A percentile compares a stretch with the other conserved stretches of the same genome.
Evolutionary conservation across 176 grass and related monocot genomes (phyloP).

Genomic region (Eremochloa ophiuroides): DNA sequence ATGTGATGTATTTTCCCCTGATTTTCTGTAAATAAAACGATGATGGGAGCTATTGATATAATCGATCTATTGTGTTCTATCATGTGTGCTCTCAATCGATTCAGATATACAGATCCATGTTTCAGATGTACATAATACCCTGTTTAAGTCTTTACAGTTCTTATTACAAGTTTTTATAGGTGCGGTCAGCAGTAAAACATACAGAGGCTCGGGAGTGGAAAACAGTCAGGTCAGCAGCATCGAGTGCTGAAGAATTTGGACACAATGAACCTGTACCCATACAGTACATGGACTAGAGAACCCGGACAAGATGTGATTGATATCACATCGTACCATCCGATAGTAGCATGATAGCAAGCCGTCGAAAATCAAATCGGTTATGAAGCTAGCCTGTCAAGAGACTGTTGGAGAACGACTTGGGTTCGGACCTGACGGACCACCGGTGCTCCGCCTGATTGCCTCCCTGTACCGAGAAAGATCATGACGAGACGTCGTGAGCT

Average conservation of each 20-base stretch:
- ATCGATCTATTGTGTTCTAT: conserved; percentile 1
- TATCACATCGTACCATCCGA: not conserved
- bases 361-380: conserved; percentile 5
- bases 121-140: not conserved
- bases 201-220: too few species aligned
- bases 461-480: not conserved
- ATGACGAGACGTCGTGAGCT: too few species aligned
- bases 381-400: not conserved
- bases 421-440: not conserved
- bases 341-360: not conserved
- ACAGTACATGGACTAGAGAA: too few species aligned
- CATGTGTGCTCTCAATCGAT: not conserved
- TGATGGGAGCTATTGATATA: not conserved
- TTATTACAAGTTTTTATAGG: not conserved
- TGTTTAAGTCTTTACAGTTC: not conserved
- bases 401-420: not conserved
- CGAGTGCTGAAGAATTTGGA: not conserved
- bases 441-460: not conserved
- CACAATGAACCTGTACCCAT: not conserved
- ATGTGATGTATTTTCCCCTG: conserved; percentile 39
- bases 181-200: not conserved
- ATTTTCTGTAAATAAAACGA: conserved; percentile 36
- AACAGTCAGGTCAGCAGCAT: not conserved
- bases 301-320: not conserved
- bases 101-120: not conserved